Percentiles rank a stretch among this genome's conserved stretches.
Evolutionary conservation across 2,329 filamentous ascomycete genomes (phyloP).

Genomic region (Aureobasidium subglaciale): DNA sequence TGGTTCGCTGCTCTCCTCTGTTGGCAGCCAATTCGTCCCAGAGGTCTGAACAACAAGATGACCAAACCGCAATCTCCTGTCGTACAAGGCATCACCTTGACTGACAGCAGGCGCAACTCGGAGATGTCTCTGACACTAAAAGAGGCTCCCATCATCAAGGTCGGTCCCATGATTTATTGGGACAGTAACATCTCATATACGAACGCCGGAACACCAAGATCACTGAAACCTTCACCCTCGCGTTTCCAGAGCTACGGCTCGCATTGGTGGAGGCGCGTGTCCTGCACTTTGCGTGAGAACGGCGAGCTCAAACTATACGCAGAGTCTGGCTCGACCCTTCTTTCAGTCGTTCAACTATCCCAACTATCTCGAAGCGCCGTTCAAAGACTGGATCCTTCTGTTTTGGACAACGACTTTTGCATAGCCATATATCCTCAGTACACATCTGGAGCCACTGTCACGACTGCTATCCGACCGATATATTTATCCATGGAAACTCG

Average conservation of each 20-base stretch:
- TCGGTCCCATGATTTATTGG: conserved; percentile 66
- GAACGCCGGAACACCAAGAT: conserved; percentile 29
- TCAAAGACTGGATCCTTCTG: conserved; percentile 81
- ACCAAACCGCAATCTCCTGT: conserved; percentile 39
- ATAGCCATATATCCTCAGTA: conserved; percentile 95
- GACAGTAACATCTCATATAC: conserved; percentile 57
- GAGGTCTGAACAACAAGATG: conserved; percentile 48
- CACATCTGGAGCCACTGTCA: conserved; percentile 61
- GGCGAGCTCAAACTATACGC: conserved; percentile 87
- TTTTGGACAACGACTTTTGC: conserved; percentile 87
- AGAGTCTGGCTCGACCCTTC: conserved; percentile 71
- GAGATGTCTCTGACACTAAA: conserved; percentile 50
- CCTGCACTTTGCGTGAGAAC: conserved; percentile 89
- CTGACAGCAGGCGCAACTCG: conserved; percentile 37
- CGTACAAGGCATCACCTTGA: conserved; percentile 10
- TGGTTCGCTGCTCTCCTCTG: conserved; percentile 76
- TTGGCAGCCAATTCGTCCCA: conserved; percentile 69
- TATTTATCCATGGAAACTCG: conserved; percentile 82
- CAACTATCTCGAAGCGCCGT: conserved; percentile 85
- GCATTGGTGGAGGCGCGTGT: conserved; percentile 77
- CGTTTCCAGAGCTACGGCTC: conserved; percentile 51
- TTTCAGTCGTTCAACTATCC: conserved; percentile 79
- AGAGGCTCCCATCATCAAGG: conserved; percentile 83
- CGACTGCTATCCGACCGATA: conserved; percentile 72
- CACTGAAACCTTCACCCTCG: conserved; percentile 44